Conservation (phyloP, 1,284 basidiomycete species). For the Ceraceosorus bombacis region DNA sequence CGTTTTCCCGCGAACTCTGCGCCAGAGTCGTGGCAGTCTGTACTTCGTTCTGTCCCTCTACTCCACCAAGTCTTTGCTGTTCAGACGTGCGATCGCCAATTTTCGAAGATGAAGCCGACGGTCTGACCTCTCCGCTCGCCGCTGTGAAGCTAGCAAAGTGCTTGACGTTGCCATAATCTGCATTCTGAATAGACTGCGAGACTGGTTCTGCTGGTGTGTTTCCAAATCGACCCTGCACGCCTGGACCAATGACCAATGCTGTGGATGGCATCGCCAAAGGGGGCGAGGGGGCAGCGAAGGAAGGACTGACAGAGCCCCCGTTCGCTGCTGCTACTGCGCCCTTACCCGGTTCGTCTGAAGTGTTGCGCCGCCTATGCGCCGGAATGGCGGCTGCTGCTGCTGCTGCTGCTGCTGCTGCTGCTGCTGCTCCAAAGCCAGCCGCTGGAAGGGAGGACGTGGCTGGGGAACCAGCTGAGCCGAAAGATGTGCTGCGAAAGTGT, state of each 20-base stretch:
- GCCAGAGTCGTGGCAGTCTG: not conserved
- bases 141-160: constrained; percentile 34
- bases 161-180: constrained; percentile 28
- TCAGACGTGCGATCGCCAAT: constrained; percentile 1
- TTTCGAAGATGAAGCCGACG: constrained; percentile 7
- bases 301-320: constrained; percentile 4
- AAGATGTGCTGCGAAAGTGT: no score
- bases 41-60: constrained; percentile 13
- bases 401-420: no score
- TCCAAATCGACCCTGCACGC: constrained; percentile 33
- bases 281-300: no score
- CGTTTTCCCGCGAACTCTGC: constrained; percentile 3
- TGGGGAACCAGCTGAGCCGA: no score
- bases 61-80: constrained; percentile 1
- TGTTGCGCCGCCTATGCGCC: constrained; percentile 5
- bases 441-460: no score
- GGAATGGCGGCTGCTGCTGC: no score
- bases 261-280: constrained; percentile 26
- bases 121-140: constrained; percentile 20
- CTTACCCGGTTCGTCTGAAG: not conserved
- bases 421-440: no score
- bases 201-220: constrained; percentile 6
- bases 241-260: constrained; percentile 40
- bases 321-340: constrained; percentile 12
- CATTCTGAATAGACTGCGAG: constrained; percentile 1